Conservation (phyloP, 1,284 basidiomycete species). For the Filobasidium uniguttulatum region DNA sequence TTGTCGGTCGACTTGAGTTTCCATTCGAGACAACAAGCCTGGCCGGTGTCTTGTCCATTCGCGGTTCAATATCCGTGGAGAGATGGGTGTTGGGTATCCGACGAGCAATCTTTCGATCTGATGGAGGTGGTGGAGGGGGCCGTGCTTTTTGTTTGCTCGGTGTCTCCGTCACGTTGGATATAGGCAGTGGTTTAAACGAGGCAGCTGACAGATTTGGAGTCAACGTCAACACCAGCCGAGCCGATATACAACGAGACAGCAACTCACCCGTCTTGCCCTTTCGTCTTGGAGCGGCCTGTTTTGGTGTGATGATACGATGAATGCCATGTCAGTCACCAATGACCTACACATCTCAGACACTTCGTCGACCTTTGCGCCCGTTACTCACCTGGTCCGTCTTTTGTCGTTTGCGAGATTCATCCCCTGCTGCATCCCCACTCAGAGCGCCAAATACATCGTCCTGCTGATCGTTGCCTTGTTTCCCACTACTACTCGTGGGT, state of each 20-base stretch:
- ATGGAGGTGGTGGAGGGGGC: conserved; percentile 28
- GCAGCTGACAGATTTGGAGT: no score
- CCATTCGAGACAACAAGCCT: conserved; percentile 12
- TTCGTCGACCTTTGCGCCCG: no score
- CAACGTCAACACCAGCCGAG: no score
- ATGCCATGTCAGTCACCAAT: no score
- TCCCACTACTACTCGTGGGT: no score
- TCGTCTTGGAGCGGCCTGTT: no score
- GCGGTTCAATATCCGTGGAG: no score
- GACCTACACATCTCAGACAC: no score
- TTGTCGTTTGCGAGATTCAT: neutral
- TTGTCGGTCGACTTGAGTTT: conserved; percentile 6
- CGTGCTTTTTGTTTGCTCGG: neutral
- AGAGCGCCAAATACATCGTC: neutral
- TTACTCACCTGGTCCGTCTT: neutral
- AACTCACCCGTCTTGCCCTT: no score
- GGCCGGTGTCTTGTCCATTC: conserved; percentile 19
- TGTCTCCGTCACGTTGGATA: neutral
- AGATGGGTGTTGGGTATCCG: no score
- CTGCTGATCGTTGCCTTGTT: neutral
- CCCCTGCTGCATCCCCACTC: neutral
- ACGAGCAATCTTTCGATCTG: conserved; percentile 27
- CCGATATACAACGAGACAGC: no score
- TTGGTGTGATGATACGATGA: no score
- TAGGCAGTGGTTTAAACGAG: neutral